Conservation (phyloP, 805 yeast genomes). For the Candida sithepensis region DNA sequence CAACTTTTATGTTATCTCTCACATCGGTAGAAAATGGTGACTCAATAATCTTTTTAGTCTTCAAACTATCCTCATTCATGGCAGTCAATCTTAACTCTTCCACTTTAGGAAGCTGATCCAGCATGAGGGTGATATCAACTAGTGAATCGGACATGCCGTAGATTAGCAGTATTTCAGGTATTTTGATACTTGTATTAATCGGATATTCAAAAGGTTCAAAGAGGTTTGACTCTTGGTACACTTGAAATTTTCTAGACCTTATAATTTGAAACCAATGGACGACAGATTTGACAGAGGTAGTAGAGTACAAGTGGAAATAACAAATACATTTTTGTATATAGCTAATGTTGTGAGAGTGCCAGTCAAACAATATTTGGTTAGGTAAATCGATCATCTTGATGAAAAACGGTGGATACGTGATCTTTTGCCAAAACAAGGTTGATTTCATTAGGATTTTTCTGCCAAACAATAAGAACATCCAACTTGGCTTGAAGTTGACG, state of each 20-base stretch:
- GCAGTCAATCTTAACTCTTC: slow-evolving; percentile 2
- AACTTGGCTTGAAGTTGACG: slow-evolving; percentile 70
- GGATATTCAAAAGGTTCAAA: slow-evolving; percentile 47
- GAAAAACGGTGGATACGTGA: slow-evolving; percentile 75
- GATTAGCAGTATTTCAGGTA: slow-evolving; percentile 65
- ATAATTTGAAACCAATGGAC: slow-evolving; percentile 98
- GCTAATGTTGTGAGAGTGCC: slow-evolving; percentile 73
- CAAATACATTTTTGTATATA: slow-evolving; percentile 71
- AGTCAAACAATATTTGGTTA: slow-evolving; percentile 66
- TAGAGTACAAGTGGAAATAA: slow-evolving; percentile 84
- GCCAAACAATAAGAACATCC: slow-evolving; percentile 75
- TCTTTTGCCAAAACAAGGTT: slow-evolving; percentile 64
- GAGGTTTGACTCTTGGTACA: slow-evolving; percentile 74
- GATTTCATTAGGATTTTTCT: slow-evolving; percentile 63
- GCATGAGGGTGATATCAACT: slow-evolving; percentile 80
- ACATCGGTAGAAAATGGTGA: background rate
- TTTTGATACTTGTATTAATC: slow-evolving; percentile 46
- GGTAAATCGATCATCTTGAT: slow-evolving; percentile 68
- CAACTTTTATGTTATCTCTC: slow-evolving; percentile 17
- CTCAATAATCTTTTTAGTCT: background rate
- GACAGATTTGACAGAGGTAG: slow-evolving; percentile 85
- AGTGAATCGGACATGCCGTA: slow-evolving; percentile 83
- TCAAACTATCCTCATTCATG: background rate
- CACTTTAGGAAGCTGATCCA: slow-evolving; percentile 38
- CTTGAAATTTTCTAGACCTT: slow-evolving; percentile 70